Evolutionary conservation across 345 rosid genomes (phyloP), one percentile per base, ranked within the genome.

Genomic region (Clarkia xantiana): DNA sequence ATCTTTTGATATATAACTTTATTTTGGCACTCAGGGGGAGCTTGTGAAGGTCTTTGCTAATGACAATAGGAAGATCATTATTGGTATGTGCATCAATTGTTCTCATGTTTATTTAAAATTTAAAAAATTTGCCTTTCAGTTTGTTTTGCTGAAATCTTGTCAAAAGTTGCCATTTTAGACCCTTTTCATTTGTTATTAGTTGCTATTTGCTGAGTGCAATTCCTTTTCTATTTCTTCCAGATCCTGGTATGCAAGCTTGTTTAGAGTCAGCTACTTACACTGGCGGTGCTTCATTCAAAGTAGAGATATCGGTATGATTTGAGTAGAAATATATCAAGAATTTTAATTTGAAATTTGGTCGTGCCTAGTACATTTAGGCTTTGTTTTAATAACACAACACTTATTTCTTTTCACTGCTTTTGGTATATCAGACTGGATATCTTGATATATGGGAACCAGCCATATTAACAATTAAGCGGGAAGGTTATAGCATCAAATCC

Each of bases 41-140:
- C 87, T 86, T 65, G 93, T 86, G 58, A 84, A 53, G 77, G 96
- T 91, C 57, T 91, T 86, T 64, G 96, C 98, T 60, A 84, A 86
- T 56, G 96, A 86, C 23, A 72, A 81, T 69, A 76, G 69, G 64
- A 91, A 79, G 81, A 86, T 91, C 54, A 73, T 67, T 4, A 75
- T 84, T 69, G 93, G 98, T 91, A 62, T 67, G 96, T 63, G 42
- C 53, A 11, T 43, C 29, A n/a, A 16, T 42, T 22, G 10, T 16
- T 13, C 19, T 46, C 8, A 10, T 29, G 9, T 29, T 29, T 29
- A 29, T n/a, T n/a, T n/a, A n/a, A n/a, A n/a, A n/a, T n/a, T n/a
- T n/a, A n/a, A n/a, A n/a, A n/a, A n/a, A n/a, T n/a, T n/a, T n/a
- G n/a, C n/a, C n/a, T n/a, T n/a, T n/a, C n/a, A n/a, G n/a, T n/a